Base-by-base conservation (phyloP, 768 basidiomycete genomes). In the Dendrothele bispora region DNA sequence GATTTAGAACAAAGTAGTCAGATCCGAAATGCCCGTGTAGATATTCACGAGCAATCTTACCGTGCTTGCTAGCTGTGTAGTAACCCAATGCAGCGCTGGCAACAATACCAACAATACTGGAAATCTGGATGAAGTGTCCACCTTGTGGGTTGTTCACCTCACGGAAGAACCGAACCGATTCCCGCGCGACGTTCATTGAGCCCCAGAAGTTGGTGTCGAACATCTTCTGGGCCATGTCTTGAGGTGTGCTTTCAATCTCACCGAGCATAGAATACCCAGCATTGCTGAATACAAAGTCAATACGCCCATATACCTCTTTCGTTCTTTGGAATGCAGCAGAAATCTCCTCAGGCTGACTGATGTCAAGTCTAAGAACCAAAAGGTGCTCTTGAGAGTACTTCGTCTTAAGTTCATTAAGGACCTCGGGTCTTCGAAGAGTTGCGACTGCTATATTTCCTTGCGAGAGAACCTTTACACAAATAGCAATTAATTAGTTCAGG, bases 251-350 rank as follows among this genome's bases (percentile, higher is more conserved):
- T 55, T 78, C 76, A 21, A 66, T 58, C 51, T 75, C 72, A 15
- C 58, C 59, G 15, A 67, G 42, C 24, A 67, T 45, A 7, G 50
- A 59, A 34, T 52, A 53, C 2, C 67, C 75, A 5, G 74, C 74
- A 47, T 75, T 75, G 52, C 70, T 76, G 51, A 71, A 66, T 5
- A 77, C 75, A 40, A 77, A 57, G 43, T 78, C 77, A 14, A 76
- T 52, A 25, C 68, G 59, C 4, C 72, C 74, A 56, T 76, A 78
- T 12, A 52, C 54, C 24, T 61, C 56, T 32, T 66, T 50, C 1
- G 67, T 65, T 37, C 53, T 49, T 12, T 51, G 54, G 49, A 78
- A 78, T 0, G 65, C 71, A 5, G 54, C 53, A 7, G 29, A 51
- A 41, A 75, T 66, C 3, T 72, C 64, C 12, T 53, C 49, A 2